Conservation (phyloP, 2,329 filamentous ascomycete species). For the Cadophora sp. region DNA sequence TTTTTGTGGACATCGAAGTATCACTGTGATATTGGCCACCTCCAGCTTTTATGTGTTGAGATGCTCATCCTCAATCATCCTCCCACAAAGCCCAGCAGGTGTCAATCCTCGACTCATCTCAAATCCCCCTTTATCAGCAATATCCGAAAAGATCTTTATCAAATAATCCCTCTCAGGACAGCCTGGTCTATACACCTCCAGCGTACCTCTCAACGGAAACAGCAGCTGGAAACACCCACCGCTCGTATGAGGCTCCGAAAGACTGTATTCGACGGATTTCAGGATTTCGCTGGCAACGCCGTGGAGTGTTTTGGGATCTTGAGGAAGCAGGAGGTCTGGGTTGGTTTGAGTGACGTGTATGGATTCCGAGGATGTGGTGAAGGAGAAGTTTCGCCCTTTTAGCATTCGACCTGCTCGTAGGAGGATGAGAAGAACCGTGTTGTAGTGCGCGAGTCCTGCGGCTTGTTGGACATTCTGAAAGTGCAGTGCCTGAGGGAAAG, state of each 20-base stretch:
- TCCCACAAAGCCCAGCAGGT: conserved; percentile 20
- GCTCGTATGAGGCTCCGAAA: conserved; percentile 22
- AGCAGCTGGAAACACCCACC: conserved; percentile 29
- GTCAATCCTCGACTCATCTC: conserved; percentile 25
- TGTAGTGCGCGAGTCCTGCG: conserved; percentile 25
- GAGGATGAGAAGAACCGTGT: conserved; percentile 24
- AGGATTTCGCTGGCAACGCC: conserved; percentile 27
- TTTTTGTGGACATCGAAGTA: neutral
- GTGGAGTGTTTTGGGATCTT: conserved; percentile 28
- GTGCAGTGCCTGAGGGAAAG: conserved; percentile 21
- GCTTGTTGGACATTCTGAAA: conserved; percentile 20
- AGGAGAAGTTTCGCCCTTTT: neutral
- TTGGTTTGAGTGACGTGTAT: conserved; percentile 21
- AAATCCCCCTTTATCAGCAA: conserved; percentile 30
- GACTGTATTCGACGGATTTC: conserved; percentile 17
- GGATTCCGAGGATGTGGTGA: neutral
- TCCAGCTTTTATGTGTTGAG: neutral
- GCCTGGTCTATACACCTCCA: conserved; percentile 26
- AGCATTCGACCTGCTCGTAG: conserved; percentile 16
- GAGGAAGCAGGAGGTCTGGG: conserved; percentile 25
- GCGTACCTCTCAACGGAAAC: conserved; percentile 24
- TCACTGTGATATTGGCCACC: neutral
- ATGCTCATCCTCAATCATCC: conserved; percentile 22
- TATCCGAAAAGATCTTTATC: conserved; percentile 19
- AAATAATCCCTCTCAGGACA: conserved; percentile 26